Evolutionary conservation across 192 early-diverging fungal genomes (phyloP).

Genomic region (Mortierella alpina): DNA sequence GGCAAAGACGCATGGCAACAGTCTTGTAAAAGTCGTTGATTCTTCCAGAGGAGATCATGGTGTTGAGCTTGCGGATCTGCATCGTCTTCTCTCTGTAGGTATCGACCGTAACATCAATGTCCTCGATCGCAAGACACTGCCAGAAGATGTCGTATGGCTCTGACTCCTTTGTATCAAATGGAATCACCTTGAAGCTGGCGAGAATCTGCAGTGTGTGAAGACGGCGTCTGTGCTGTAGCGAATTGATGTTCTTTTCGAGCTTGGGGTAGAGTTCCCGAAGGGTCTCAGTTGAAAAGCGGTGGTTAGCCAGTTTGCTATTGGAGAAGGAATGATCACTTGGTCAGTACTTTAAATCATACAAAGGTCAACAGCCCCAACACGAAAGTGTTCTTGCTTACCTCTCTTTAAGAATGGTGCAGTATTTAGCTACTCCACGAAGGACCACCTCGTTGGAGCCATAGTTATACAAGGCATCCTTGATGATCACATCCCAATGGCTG

Average conservation of each 20-base stretch:
- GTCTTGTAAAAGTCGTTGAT: conserved; percentile 79
- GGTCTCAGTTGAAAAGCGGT: conserved; percentile 49
- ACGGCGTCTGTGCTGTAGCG: conserved; percentile 64
- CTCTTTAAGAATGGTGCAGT: conserved; percentile 53
- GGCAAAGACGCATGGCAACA: conserved; percentile 69
- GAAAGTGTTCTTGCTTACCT: conserved; percentile 15
- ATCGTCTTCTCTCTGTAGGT: conserved; percentile 85
- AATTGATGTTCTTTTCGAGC: conserved; percentile 72
- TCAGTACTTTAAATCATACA: not conserved
- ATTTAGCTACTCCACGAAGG: conserved; percentile 56
- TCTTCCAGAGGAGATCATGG: conserved; percentile 67
- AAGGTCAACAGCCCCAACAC: not conserved
- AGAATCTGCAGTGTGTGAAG: conserved; percentile 79
- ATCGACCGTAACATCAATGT: conserved; percentile 67
- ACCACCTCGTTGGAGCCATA: conserved; percentile 62
- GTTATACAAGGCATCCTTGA: conserved; percentile 54
- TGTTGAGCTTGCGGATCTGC: conserved; percentile 76
- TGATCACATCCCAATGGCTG: conserved; percentile 49
- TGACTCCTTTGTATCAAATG: conserved; percentile 50
- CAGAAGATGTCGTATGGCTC: conserved; percentile 60
- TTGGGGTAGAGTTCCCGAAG: conserved; percentile 62
- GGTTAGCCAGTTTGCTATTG: conserved; percentile 25
- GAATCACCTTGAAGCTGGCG: conserved; percentile 72
- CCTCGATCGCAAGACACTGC: conserved; percentile 73
- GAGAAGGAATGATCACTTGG: not conserved